Evolutionary conservation across 2,329 filamentous ascomycete species (phyloP), one percentile per base, ranked within the genome.

Genomic region (Colletotrichum higginsianum): DNA sequence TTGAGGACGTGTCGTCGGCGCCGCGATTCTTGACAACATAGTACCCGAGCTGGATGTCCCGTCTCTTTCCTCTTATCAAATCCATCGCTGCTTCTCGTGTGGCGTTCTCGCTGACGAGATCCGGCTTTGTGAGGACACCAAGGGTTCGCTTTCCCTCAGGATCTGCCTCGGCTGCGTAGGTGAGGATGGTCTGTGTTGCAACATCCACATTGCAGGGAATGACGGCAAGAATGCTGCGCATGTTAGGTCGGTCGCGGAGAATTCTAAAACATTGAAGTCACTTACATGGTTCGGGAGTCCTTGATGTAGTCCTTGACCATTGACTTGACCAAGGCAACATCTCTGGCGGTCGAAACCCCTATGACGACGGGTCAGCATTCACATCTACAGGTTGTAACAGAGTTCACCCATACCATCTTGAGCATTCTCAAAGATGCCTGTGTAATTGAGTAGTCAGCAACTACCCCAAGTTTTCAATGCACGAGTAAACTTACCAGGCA

Each of bases 71-170:
- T 1, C 52, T 30, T 1, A 78, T n/a, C 0, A 78, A 56, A 11
- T 72, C 63, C 47, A 73, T 70, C 2, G 73, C 68, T 7, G 67
- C 71, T 4, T 62, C 63, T 1, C 77, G 71, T 0, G 71, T 76
- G 15, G 73, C 76, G 0, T 57, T 55, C 50, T 78, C 76, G 4
- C 47, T 38, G 50, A 86, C 80, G 0, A 84, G 77, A 65, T 87
- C 85, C 0, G 84, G 83, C 72, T 87, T 87, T 0, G 85, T 87
- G 0, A 87, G 76, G 3, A 87, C 79, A 0, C 84, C 84, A 9
- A 88, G 76, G 0, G 86, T 88, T 0, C 86, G 74, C 4, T 77
- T 72, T 0, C 86, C 85, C 0, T 80, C 66, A 0, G 82, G 80
- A 15, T 88, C 86, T 0, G 70, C 79, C 0, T 79, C 77, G 2